Base-by-base conservation (phyloP, 306 rosid genomes). In the Nissolia schottii region DNA sequence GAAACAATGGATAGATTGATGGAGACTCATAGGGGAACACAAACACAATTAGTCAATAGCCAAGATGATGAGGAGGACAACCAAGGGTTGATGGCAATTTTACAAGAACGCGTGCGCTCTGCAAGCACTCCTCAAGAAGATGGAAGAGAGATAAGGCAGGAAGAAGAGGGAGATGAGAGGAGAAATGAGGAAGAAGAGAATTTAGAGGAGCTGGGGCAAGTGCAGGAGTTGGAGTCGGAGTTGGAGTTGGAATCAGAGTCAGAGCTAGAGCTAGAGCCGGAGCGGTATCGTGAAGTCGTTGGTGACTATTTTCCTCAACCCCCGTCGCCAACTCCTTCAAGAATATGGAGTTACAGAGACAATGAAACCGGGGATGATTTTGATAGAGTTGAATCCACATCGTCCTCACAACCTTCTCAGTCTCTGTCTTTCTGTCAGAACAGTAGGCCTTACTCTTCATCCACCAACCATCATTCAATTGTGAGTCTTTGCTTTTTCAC, bases 1-100 rank as follows among this genome's bases (percentile, higher is more conserved):
- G 93, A 81, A 41, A 85, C 41, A 76, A 89, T 94, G 80, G 91
- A 94, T 31, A 81, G 84, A 80, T 77, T 94, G 80, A 87, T 94
- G 91, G 77, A 41, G 45, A 74, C 84, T 53, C 97, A 81, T 27
- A 37, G 80, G 49, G 95, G 81, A 73, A 81, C 82, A 59, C 92
- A 76, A 51, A 57, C 81, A n/a, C 75, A 62, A 14, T 16, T 66
- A 28, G 73, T 22, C 7, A 60, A 23, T 38, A 46, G 62, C 41
- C 79, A 74, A 67, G 84, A 76, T n/a, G 80, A 65, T 37, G 84
- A 75, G 22, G 72, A 81, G 43, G 84, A 71, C 71, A 74, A 32
- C 45, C 78, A 25, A 43, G 83, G 25, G 25, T 29, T 81, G 70
- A 43, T 70, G 41, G 71, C 72, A 20, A 53, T 74, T 65, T 49